These are phyloP conservation scores for Sesbania bispinosa DNA, from an alignment of 306 rosid genomes.

Conservation along the genomic window DNA sequence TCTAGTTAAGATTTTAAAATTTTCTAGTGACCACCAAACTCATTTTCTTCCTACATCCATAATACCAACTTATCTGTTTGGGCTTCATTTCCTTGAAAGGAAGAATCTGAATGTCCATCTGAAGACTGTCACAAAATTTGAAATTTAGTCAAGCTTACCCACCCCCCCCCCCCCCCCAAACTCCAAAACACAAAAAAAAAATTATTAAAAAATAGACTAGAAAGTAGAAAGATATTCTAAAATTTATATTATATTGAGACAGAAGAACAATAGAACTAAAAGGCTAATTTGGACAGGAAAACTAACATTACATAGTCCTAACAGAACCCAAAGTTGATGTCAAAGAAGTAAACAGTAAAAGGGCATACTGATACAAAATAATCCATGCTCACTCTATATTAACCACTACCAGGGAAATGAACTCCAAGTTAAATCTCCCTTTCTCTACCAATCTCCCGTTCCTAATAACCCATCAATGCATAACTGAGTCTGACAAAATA, in stretches of 20 bases:
- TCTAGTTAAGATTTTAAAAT: not conserved
- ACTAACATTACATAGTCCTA: not conserved
- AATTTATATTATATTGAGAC: not conserved
- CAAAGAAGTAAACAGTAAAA: conserved; percentile 6
- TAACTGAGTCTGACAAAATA: not conserved
- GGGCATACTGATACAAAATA: not conserved
- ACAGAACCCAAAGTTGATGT: not conserved
- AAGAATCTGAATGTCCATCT: conserved; percentile 52
- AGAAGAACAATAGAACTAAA: not conserved
- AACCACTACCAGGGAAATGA: not conserved
- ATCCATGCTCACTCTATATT: not conserved
- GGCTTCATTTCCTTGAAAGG: conserved; percentile 59
- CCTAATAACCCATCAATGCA: not conserved
- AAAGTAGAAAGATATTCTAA: not conserved
- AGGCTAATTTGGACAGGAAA: conserved; percentile 1
- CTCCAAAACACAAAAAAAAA: not conserved
- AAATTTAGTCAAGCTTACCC: conserved; percentile 19
- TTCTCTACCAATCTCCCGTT: not conserved
- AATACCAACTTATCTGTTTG: conserved; percentile 81
- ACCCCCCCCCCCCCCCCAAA: not conserved
- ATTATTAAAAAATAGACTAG: not conserved
- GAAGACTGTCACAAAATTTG: conserved; percentile 52
- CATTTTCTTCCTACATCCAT: conserved; percentile 5
- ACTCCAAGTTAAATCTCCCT: conserved; percentile 8
- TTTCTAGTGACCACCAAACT: not conserved